These are phyloP conservation scores for Annulohypoxylon bovei DNA, from an alignment of 495 filamentous ascomycete genomes.

Conservation along the genomic window DNA sequence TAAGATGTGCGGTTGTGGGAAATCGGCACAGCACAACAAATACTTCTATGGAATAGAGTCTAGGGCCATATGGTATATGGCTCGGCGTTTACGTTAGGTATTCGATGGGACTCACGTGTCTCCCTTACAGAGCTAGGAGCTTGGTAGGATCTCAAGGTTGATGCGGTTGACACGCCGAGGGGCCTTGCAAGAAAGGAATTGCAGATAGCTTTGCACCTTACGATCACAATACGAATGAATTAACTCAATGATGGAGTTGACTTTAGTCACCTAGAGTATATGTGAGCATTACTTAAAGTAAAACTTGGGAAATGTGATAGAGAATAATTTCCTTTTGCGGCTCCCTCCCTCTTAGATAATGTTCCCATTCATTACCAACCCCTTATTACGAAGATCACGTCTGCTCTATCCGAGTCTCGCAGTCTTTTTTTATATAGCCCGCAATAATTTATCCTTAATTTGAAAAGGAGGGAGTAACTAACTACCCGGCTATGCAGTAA, in stretches of 20 bases:
- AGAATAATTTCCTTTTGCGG: too few relatives aligned
- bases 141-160: background rate
- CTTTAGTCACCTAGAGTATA: background rate
- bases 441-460: too few relatives aligned
- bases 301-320: too few relatives aligned
- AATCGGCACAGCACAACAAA: background rate
- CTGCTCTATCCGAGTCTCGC: too few relatives aligned
- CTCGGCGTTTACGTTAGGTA: conserved; percentile 10
- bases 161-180: background rate
- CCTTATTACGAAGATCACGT: too few relatives aligned
- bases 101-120: conserved; percentile 1
- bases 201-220: conserved; percentile 5
- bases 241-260: background rate
- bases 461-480: too few relatives aligned
- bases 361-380: too few relatives aligned
- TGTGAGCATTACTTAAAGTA: background rate
- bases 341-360: too few relatives aligned
- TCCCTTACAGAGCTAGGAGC: conserved; percentile 1
- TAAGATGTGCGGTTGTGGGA: background rate
- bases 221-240: conserved; percentile 27
- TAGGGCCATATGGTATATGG: background rate
- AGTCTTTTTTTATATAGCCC: too few relatives aligned
- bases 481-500: too few relatives aligned
- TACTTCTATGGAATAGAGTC: background rate
- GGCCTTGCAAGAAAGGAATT: background rate